Conservation (phyloP, 1,284 basidiomycete genomes). For the Hortiboletus rubellus region DNA sequence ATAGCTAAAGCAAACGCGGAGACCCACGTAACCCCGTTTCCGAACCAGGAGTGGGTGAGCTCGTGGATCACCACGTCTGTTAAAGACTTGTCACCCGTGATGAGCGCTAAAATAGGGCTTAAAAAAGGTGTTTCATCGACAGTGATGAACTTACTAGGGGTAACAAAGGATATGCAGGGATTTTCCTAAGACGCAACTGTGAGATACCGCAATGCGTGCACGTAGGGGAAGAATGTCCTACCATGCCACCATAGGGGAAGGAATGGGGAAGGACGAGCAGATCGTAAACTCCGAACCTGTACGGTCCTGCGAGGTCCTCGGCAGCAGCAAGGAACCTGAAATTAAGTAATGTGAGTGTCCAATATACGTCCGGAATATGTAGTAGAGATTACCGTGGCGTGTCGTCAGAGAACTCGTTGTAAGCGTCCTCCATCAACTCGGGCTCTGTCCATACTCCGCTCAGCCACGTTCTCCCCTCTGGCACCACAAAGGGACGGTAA, state of each 20-base stretch:
- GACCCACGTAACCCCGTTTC: slow-evolving; percentile 79
- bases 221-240: slow-evolving; percentile 32
- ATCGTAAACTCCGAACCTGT: slow-evolving; percentile 91
- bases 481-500: slow-evolving; percentile 65
- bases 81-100: slow-evolving; percentile 82
- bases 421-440: slow-evolving; percentile 73
- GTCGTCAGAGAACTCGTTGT: slow-evolving; percentile 88
- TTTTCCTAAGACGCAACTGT: slow-evolving; percentile 59
- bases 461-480: slow-evolving; percentile 67
- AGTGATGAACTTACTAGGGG: slow-evolving; percentile 61
- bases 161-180: slow-evolving; percentile 84
- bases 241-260: slow-evolving; percentile 93
- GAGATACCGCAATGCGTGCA: background rate
- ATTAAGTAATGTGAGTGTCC: background rate
- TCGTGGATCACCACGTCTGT: slow-evolving; percentile 90
- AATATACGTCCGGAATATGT: background rate
- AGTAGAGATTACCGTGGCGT: slow-evolving; percentile 59
- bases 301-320: slow-evolving; percentile 73
- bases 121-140: background rate
- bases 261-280: slow-evolving; percentile 88
- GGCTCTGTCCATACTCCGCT: slow-evolving; percentile 93
- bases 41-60: slow-evolving; percentile 82
- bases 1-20: background rate
- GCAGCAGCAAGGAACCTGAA: slow-evolving; percentile 73
- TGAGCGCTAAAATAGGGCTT: slow-evolving; percentile 50